Evolutionary conservation across 2,329 filamentous ascomycete genomes (phyloP), one percentile per base, ranked within the genome.

Genomic region (Zymoseptoria tritici): DNA sequence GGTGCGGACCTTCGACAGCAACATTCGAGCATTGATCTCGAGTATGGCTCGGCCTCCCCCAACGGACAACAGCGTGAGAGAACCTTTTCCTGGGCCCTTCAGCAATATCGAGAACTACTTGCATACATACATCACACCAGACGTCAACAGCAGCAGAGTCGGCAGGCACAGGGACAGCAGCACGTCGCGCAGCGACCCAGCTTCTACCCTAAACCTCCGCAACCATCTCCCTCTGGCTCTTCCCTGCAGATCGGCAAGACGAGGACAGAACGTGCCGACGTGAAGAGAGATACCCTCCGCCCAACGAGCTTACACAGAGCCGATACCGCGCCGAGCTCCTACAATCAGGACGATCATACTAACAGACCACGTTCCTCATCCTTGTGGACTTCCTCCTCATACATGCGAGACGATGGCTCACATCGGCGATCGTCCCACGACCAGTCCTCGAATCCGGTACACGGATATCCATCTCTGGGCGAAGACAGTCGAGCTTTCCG

Each of bases 151-250:
- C 68, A 74, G 26, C 72, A 75, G 9, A 62, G 67, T 65, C 60
- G 71, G 64, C 58, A 80, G 58, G 67, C 71, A 8, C 75, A 77
- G 57, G 75, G 74, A 22, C 68, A 68, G 21, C 74, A 76, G 21
- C 77, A 78, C 49, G 69, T 76, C 13, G 62, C 76, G 22, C 67
- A 77, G 51, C 81, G 83, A 65, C 83, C 83, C 2, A 80, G 78
- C 60, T 85, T 86, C 55, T 86, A 83, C 59, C 84, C 84, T 0
- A 84, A 81, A 66, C 84, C 84, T 29, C 84, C 84, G 19, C 80
- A 80, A 52, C 81, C 84, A 64, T 81, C 82, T 26, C 77, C 77
- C 13, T 76, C 80, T 16, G 79, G 80, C 64, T 79, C 81, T 57
- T 78, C 77, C 2, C 54, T 60, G n/a, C 59, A 60, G 49, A 36